phyloP scores from a whole-genome alignment of 148 eudicot species.

The Rhododendron molle region DNA sequence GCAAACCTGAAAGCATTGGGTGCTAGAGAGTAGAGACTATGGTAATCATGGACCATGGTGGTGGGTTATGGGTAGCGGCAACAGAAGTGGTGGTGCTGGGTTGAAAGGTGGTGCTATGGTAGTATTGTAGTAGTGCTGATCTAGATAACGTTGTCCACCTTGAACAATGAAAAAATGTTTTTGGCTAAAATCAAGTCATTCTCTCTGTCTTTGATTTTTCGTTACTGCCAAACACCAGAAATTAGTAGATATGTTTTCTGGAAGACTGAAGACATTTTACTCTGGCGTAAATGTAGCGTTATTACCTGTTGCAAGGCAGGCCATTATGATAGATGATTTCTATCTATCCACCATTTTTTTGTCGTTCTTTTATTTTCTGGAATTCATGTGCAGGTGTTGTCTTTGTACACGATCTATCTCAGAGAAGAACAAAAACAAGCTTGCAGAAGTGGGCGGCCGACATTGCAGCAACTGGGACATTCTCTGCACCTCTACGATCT shows the following conservation, averaged over 20 bases:
- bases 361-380: not conserved
- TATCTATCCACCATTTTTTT: not conserved
- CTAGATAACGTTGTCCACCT: not conserved
- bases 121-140: not conserved
- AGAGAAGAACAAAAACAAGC: constrained; percentile 80
- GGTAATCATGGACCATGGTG: not conserved
- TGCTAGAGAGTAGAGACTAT: not conserved
- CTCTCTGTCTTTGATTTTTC: not conserved
- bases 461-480: constrained; percentile 76
- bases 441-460: constrained; percentile 89
- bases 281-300: not conserved
- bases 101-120: not conserved
- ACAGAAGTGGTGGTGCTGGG: not conserved
- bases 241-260: not conserved
- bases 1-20: not conserved
- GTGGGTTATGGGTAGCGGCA: not conserved
- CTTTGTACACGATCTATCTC: constrained; percentile 90
- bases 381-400: constrained; percentile 58
- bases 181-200: not conserved
- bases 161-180: not conserved
- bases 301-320: not conserved
- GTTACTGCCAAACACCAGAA: not conserved
- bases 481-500: constrained; percentile 83
- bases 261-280: not conserved
- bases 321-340: not conserved